Conservation (phyloP, 129 eudicot genomes). For the Lonicera japonica region DNA sequence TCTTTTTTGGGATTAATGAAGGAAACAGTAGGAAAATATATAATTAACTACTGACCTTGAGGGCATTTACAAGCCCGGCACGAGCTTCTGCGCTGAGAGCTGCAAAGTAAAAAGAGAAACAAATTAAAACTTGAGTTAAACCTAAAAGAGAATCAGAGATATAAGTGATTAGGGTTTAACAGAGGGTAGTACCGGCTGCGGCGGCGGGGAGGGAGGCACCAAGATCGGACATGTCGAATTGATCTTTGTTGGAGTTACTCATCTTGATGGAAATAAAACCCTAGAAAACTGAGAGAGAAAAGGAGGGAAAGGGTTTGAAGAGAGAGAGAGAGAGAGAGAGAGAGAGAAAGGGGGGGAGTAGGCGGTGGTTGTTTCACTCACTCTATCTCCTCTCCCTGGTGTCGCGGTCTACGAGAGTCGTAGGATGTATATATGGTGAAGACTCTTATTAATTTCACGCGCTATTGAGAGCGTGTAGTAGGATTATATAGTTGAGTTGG, state of each 20-base stretch:
- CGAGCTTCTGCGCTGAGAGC: conserved; percentile 85
- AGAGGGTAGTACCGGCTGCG: conserved; percentile 49
- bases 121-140: background rate
- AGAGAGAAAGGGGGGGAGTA: background rate
- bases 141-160: background rate
- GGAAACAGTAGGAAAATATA: background rate
- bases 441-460: background rate
- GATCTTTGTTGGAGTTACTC: conserved; percentile 50
- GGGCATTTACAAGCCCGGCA: conserved; percentile 77
- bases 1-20: too few species aligned
- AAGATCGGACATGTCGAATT: conserved; percentile 58
- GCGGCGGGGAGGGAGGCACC: conserved; percentile 69
- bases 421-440: conserved; percentile 2
- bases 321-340: background rate
- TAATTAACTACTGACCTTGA: conserved; percentile 41
- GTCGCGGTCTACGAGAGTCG: background rate
- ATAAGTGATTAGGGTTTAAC: background rate
- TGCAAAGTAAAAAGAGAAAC: conserved; percentile 6
- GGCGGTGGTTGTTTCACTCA: background rate
- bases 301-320: conserved; percentile 12
- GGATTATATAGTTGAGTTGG: background rate
- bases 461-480: background rate
- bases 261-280: conserved; percentile 22
- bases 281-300: background rate
- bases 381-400: background rate